Percentiles rank a stretch among this genome's conserved stretches.
Evolutionary conservation across 2,329 filamentous ascomycete genomes (phyloP).

Genomic region (Chaetomium globosum): DNA sequence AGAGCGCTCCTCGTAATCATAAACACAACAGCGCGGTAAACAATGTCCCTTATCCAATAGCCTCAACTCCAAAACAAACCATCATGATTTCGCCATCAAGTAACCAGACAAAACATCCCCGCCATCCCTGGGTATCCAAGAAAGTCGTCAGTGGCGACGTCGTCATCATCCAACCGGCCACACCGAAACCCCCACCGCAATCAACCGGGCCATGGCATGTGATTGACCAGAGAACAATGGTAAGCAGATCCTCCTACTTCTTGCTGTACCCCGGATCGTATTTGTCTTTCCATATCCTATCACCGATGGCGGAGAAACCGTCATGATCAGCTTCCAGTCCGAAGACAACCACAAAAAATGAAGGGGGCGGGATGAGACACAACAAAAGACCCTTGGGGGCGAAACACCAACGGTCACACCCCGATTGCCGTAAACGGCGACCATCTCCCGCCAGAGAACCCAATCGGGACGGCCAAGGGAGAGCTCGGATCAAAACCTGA

Average conservation of each 20-base stretch:
- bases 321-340: conserved; percentile 9
- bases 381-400: conserved; percentile 2
- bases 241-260: conserved; percentile 42
- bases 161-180: neutral
- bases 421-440: conserved; percentile 10
- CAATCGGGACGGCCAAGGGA: neutral
- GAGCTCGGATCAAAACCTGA: neutral
- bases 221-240: neutral
- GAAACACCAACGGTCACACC: neutral
- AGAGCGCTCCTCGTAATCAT: neutral
- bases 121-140: conserved; percentile 3
- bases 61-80: neutral
- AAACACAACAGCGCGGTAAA: conserved; percentile 3
- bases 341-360: conserved; percentile 1
- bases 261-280: conserved; percentile 63
- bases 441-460: neutral
- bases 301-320: conserved; percentile 16
- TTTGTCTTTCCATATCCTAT: conserved; percentile 98
- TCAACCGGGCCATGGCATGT: neutral
- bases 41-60: neutral
- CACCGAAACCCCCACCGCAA: neutral
- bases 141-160: conserved; percentile 6
- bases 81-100: neutral
- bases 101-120: neutral
- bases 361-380: conserved; percentile 13